Conservation (phyloP, 208 protist genomes). For the Crithidia expoeki region DNA sequence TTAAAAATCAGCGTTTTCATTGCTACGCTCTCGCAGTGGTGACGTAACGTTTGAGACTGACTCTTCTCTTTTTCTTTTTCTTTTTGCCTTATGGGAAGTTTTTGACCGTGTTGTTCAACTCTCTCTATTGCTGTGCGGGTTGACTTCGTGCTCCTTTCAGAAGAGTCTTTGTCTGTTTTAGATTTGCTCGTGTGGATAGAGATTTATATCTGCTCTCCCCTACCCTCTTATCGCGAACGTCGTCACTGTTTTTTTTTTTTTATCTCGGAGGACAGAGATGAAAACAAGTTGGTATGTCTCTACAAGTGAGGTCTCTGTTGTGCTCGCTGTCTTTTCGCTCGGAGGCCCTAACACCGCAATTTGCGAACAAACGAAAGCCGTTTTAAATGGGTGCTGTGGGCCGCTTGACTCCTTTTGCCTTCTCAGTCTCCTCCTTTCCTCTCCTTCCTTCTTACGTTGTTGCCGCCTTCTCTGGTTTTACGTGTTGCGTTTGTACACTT, state of each 20-base stretch:
- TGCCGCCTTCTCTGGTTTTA: too few relatives aligned
- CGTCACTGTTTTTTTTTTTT: too few relatives aligned
- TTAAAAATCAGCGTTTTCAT: constrained; percentile 13
- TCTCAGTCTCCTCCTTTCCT: background rate
- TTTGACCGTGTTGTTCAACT: background rate
- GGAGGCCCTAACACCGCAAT: too few relatives aligned
- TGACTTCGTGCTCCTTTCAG: background rate
- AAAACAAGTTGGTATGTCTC: too few relatives aligned
- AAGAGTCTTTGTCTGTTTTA: background rate
- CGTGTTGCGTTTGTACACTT: constrained; percentile 7
- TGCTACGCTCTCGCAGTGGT: constrained; percentile 7
- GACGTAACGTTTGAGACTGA: too few relatives aligned
- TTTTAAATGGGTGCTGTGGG: background rate
- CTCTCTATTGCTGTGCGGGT: background rate
- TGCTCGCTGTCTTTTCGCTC: too few relatives aligned
- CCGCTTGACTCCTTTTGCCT: background rate
- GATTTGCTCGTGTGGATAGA: background rate
- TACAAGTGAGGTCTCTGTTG: too few relatives aligned
- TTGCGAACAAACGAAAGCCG: too few relatives aligned
- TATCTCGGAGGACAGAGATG: too few relatives aligned
- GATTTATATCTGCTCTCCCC: background rate
- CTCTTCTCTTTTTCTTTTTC: background rate
- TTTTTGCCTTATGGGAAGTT: background rate
- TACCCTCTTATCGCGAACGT: background rate
- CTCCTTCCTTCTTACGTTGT: background rate